Percentiles rank a stretch among this genome's conserved stretches.
These are phyloP conservation scores for Nematodospora valgi DNA, from an alignment of 805 yeast genomes.

Conservation along the genomic window DNA sequence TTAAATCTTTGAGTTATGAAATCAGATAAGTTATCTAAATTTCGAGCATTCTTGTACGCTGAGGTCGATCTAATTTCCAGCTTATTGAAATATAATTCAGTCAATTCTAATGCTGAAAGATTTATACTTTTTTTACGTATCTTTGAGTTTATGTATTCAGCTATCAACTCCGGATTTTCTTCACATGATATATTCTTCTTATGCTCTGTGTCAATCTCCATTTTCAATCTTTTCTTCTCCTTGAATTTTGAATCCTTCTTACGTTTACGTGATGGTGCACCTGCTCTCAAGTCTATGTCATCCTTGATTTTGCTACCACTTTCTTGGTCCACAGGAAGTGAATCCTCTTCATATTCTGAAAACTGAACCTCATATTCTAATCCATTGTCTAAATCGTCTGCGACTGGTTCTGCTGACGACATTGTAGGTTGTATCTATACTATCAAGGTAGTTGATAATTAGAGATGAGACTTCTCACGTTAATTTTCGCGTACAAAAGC, in stretches of 20 bases:
- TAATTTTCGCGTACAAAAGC: constrained; percentile 4
- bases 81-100: constrained; percentile 59
- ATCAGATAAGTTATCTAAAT: constrained; percentile 49
- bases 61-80: constrained; percentile 59
- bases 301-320: constrained; percentile 19
- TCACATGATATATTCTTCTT: constrained; percentile 54
- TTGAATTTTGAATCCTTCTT: constrained; percentile 43
- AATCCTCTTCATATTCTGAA: constrained; percentile 27
- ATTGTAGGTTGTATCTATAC: too few relatives aligned
- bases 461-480: background rate
- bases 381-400: constrained; percentile 81
- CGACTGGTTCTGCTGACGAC: constrained; percentile 16
- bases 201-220: constrained; percentile 59
- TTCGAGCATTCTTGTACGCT: constrained; percentile 50
- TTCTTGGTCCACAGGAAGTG: constrained; percentile 25
- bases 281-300: constrained; percentile 5
- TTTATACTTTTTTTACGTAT: constrained; percentile 61
- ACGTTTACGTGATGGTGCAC: constrained; percentile 6
- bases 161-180: constrained; percentile 52
- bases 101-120: constrained; percentile 70
- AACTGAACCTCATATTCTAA: constrained; percentile 55
- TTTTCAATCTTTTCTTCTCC: constrained; percentile 62
- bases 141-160: constrained; percentile 62
- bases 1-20: constrained; percentile 53
- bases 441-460: background rate